These are phyloP conservation scores for Cucurbita pepo DNA, from an alignment of 306 rosid genomes.

Conservation along the genomic window DNA sequence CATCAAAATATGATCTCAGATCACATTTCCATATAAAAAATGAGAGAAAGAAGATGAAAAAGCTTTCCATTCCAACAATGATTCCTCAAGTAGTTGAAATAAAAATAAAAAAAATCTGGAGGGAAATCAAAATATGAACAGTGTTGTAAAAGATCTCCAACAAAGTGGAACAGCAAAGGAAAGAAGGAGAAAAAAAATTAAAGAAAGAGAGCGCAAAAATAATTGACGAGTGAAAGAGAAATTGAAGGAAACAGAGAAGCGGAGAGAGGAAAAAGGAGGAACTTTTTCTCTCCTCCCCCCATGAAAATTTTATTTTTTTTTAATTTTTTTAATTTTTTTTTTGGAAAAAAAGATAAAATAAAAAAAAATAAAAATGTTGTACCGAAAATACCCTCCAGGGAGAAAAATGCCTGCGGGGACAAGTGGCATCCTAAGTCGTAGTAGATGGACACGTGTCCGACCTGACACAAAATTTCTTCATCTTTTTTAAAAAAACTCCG, in stretches of 20 bases:
- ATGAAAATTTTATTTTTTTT: neutral
- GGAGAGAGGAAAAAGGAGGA: constrained; percentile 1
- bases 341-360: too few species aligned
- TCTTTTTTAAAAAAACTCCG: neutral
- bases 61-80: neutral
- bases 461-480: constrained; percentile 11
- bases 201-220: neutral
- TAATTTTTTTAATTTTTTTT: neutral
- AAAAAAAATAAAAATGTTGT: neutral
- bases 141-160: neutral
- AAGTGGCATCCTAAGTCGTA: constrained; percentile 24
- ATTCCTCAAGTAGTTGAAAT: neutral
- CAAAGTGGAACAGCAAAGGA: neutral
- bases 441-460: constrained; percentile 29
- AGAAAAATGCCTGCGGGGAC: constrained; percentile 18
- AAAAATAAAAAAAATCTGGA: too few species aligned
- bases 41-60: constrained; percentile 4
- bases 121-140: neutral
- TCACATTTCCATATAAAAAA: neutral
- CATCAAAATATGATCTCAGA: neutral
- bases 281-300: constrained; percentile 1
- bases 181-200: too few species aligned
- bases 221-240: neutral
- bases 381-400: constrained; percentile 34
- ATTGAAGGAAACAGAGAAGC: neutral